Conservation (phyloP, 345 rosid species). For the Lenwebbia sp. region DNA sequence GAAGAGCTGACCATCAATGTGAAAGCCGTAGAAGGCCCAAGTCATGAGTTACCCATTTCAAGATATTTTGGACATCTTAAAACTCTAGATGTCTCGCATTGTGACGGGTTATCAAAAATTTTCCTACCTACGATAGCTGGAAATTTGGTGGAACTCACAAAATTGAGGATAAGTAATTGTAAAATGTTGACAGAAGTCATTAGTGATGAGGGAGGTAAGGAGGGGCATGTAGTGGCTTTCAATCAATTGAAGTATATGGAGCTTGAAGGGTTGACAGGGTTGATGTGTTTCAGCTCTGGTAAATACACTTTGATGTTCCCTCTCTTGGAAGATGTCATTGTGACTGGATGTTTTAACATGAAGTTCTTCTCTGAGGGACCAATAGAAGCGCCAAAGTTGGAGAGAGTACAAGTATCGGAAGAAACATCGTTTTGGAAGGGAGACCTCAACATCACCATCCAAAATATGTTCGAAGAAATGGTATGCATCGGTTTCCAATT, state of each 20-base stretch:
- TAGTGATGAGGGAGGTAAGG: background rate
- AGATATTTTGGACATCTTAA: background rate
- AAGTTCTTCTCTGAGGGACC: background rate
- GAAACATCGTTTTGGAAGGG: background rate
- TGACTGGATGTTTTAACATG: background rate
- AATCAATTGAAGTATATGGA: background rate
- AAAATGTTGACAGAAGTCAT: background rate
- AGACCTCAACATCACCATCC: background rate
- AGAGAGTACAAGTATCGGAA: background rate
- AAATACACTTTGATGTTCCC: background rate
- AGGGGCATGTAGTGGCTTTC: background rate
- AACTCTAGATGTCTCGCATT: background rate
- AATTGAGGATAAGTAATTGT: background rate
- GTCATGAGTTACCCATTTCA: background rate
- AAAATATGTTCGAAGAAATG: background rate
- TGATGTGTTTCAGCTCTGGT: background rate
- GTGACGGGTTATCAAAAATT: background rate
- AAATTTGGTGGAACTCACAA: background rate
- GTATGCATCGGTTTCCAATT: background rate
- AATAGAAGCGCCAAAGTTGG: background rate
- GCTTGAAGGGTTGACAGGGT: background rate
- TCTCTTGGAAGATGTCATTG: background rate
- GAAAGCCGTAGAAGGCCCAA: background rate
- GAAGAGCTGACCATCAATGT: background rate
- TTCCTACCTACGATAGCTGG: background rate